Evolutionary conservation across 352 stramenopile genomes (phyloP).

Genomic region (Phytophthora nicotianae): DNA sequence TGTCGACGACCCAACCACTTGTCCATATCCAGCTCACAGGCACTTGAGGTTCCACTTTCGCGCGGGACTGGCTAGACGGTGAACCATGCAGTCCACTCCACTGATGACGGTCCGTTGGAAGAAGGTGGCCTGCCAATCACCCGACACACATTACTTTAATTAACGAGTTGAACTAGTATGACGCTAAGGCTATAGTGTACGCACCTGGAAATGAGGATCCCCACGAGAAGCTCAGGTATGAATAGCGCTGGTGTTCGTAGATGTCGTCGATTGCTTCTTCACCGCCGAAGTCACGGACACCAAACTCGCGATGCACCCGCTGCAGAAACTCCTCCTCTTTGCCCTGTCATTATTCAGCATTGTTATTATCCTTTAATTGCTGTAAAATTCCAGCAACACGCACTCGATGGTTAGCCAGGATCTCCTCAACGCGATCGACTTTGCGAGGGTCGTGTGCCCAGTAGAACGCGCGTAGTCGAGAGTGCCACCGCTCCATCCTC

Average conservation of each 20-base stretch:
- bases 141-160: background rate
- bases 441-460: slow-evolving; percentile 76
- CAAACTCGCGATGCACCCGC: slow-evolving; percentile 63
- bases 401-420: slow-evolving; percentile 53
- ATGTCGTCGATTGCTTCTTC: slow-evolving; percentile 73
- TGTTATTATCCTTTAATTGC: background rate
- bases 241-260: slow-evolving; percentile 86
- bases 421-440: slow-evolving; percentile 65
- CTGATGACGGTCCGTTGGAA: slow-evolving; percentile 64
- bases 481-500: slow-evolving; percentile 28
- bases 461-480: slow-evolving; percentile 65
- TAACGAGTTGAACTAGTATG: no score
- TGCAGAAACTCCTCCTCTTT: slow-evolving; percentile 67
- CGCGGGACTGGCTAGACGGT: slow-evolving; percentile 61
- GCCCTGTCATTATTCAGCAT: slow-evolving; percentile 31
- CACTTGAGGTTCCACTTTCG: slow-evolving; percentile 67
- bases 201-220: slow-evolving; percentile 64
- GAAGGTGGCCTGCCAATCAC: slow-evolving; percentile 50
- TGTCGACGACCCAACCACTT: slow-evolving; percentile 66
- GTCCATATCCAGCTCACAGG: slow-evolving; percentile 73
- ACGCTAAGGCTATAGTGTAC: background rate
- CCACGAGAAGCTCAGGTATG: slow-evolving; percentile 78
- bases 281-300: slow-evolving; percentile 71
- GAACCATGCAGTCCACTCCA: slow-evolving; percentile 64
- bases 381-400: background rate